Conservation (phyloP, 345 rosid species). For the Stellera chamaejasme region DNA sequence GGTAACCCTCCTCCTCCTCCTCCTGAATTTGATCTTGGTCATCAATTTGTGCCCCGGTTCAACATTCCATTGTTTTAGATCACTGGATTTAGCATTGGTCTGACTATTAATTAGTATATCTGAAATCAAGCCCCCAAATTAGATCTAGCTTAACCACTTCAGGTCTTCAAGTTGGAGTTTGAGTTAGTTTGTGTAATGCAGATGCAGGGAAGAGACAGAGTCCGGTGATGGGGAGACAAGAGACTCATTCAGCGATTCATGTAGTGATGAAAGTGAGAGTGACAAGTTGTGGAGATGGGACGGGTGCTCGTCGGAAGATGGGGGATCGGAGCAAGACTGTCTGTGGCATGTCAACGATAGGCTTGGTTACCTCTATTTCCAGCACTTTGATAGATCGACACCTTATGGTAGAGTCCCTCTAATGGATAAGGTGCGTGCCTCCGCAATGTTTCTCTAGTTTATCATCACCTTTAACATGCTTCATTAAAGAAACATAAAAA, state of each 20-base stretch:
- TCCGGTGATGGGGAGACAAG: slow-evolving; percentile 71
- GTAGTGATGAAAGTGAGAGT: slow-evolving; percentile 82
- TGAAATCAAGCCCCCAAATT: no score
- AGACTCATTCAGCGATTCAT: slow-evolving; percentile 77
- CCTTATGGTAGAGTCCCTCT: slow-evolving; percentile 96
- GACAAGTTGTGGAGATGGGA: slow-evolving; percentile 79
- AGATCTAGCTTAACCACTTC: no score
- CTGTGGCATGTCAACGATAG: slow-evolving; percentile 59
- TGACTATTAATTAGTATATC: no score
- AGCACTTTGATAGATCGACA: slow-evolving; percentile 85
- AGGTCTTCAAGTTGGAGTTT: no score
- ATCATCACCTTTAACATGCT: not conserved
- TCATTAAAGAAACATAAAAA: not conserved
- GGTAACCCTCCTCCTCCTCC: slow-evolving; percentile 30
- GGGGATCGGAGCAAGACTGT: slow-evolving; percentile 65
- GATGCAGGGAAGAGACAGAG: slow-evolving; percentile 66
- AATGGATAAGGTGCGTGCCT: slow-evolving; percentile 81
- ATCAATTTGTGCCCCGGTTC: not conserved
- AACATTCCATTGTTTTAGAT: no score
- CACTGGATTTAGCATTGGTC: no score
- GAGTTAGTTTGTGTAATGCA: no score
- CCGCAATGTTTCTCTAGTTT: not conserved
- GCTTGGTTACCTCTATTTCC: slow-evolving; percentile 67
- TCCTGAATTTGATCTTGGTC: slow-evolving; percentile 1
- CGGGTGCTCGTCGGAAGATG: slow-evolving; percentile 85